Evolutionary conservation across 2,329 filamentous ascomycete genomes (phyloP).

Genomic region (Cadophora gregata): DNA sequence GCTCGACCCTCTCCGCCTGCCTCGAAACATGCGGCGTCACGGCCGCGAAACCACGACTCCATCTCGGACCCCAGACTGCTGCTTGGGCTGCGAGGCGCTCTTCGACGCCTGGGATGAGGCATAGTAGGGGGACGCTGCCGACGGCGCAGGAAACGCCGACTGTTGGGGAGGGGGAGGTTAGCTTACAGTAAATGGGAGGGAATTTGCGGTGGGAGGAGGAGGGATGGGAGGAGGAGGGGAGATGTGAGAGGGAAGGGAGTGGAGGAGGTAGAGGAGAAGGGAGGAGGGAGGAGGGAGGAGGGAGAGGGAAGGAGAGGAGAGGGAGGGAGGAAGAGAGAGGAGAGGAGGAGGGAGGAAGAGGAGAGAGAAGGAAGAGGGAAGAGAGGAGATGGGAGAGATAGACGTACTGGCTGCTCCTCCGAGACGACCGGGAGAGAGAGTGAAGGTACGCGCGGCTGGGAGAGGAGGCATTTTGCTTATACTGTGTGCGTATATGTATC

Average conservation of each 20-base stretch:
- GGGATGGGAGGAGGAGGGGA: no score
- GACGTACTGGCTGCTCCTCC: conserved; percentile 18
- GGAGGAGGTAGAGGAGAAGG: background rate
- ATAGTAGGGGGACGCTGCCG: conserved; percentile 33
- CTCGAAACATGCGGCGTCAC: conserved; percentile 23
- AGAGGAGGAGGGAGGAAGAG: background rate
- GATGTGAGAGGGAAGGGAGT: background rate
- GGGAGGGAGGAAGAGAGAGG: background rate
- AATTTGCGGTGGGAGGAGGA: no score
- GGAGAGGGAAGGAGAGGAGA: background rate
- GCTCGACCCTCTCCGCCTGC: conserved; percentile 30
- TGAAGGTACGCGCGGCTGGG: conserved; percentile 19
- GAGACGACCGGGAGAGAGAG: conserved; percentile 20
- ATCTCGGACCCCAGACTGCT: conserved; percentile 37
- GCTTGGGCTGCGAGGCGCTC: conserved; percentile 35
- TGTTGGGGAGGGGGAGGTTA: conserved; percentile 6
- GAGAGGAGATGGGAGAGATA: background rate
- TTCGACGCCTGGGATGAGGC: conserved; percentile 35
- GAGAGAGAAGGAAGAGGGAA: background rate
- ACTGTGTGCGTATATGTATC: background rate
- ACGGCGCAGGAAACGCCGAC: conserved; percentile 31
- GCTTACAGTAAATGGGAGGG: background rate
- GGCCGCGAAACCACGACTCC: conserved; percentile 32
- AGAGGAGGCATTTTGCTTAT: conserved; percentile 16
- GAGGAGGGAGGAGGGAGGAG: background rate